These are phyloP conservation scores for Pythium phragmitis DNA, from an alignment of 352 stramenopile species.

Conservation along the genomic window DNA sequence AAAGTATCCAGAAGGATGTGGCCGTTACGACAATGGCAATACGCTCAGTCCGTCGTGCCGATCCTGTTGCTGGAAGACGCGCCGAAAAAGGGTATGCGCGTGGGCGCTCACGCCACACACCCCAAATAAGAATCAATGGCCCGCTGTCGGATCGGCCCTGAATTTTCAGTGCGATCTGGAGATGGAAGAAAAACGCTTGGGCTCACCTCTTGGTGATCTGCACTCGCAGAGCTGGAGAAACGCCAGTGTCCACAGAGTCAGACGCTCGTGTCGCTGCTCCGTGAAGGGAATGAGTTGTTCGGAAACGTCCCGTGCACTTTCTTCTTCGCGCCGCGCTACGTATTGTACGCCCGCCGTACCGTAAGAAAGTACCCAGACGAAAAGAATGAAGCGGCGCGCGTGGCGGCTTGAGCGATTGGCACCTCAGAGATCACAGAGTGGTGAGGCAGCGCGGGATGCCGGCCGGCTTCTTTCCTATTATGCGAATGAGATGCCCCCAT, in stretches of 20 bases:
- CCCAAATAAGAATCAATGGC: too few relatives aligned
- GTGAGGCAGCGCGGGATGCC: not conserved
- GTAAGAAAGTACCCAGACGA: not conserved
- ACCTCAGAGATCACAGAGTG: conserved; percentile 12
- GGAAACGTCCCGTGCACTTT: not conserved
- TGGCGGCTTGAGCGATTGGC: not conserved
- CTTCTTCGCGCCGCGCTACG: not conserved
- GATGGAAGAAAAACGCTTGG: too few relatives aligned
- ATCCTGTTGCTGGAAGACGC: conserved; percentile 10
- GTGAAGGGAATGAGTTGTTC: not conserved
- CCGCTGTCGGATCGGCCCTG: too few relatives aligned
- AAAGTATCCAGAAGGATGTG: not conserved
- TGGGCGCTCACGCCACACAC: not conserved
- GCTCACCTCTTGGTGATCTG: too few relatives aligned
- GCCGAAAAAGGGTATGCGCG: not conserved
- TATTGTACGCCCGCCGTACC: not conserved
- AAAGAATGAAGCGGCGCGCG: conserved; percentile 2
- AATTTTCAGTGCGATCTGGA: too few relatives aligned
- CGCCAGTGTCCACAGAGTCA: not conserved
- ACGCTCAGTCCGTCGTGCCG: not conserved
- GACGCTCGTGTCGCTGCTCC: not conserved
- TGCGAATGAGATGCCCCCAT: not conserved
- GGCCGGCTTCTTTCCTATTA: not conserved
- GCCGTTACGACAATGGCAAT: not conserved
- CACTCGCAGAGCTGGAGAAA: not conserved